phyloP scores from a whole-genome alignment of 352 stramenopile genomes.

The Pythium scleroteichum region DNA sequence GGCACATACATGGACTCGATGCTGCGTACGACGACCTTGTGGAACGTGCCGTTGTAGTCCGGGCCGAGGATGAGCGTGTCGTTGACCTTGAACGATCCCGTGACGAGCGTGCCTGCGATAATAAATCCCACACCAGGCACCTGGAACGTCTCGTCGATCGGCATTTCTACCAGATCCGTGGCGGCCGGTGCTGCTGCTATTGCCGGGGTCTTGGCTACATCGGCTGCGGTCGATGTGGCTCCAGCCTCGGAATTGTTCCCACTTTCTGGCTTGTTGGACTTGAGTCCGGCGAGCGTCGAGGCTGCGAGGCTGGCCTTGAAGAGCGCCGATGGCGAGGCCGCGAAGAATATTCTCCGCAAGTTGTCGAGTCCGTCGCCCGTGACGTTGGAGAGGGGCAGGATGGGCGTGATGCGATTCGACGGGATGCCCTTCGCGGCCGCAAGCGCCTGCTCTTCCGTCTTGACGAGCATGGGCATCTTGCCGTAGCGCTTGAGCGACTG shows the following conservation, averaged over 20 bases:
- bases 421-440: constrained; percentile 88
- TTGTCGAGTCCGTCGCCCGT: constrained; percentile 93
- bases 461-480: constrained; percentile 94
- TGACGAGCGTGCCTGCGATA: constrained; percentile 93
- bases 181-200: background rate
- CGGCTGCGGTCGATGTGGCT: background rate
- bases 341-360: constrained; percentile 69
- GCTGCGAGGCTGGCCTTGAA: constrained; percentile 73
- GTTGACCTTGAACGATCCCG: constrained; percentile 87
- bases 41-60: constrained; percentile 88
- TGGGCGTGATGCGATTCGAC: constrained; percentile 93
- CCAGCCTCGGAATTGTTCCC: background rate
- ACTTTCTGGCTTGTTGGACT: constrained; percentile 41
- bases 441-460: constrained; percentile 81
- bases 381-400: constrained; percentile 98
- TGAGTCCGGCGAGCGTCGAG: constrained; percentile 58
- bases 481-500: constrained; percentile 87
- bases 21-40: constrained; percentile 82
- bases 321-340: constrained; percentile 63
- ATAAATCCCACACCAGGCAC: constrained; percentile 95
- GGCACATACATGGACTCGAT: constrained; percentile 92
- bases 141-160: constrained; percentile 88
- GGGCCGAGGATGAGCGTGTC: constrained; percentile 89
- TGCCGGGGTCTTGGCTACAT: constrained; percentile 5
- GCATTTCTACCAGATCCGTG: constrained; percentile 75